Evolutionary conservation across 768 basidiomycete genomes (phyloP), one percentile per base, ranked within the genome.

Genomic region (Boletellus sp.): DNA sequence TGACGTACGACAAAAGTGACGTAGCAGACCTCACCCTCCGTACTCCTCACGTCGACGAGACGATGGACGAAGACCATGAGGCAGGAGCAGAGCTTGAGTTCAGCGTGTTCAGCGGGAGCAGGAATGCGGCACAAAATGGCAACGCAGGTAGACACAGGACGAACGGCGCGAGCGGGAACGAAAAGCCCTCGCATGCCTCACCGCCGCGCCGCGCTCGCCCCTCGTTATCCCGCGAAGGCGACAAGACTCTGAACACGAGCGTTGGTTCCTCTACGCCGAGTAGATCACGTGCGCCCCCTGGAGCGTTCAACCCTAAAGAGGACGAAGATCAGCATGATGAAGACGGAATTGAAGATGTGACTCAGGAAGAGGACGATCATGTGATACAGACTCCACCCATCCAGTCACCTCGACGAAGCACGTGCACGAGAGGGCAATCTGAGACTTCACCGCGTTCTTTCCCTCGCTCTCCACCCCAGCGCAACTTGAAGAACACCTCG

Each of bases 261-360:
- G 57, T 44, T 26, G 50, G 31, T 19, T 53, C 58, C 7, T 58
- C 38, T 35, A 55, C 35, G 1, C 39, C 35, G 1, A 42, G 34
- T 48, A 62, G 9, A 52, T 47, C 50, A 68, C 73, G 64, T 40
- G 65, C 66, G 33, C 72, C 70, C 6, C 78, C 78, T 10, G 78
- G 77, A 0, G 77, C 77, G 31, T 80, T 80, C 54, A 62, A 64
- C 8, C 61, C 61, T 2, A 74, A 74, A 2, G 75, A 75, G 10
- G 77, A 76, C 6, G 65, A 66, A 1, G 52, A 46, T 13, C 28
- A 6, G 38, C 40, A 28, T 19, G 64, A 50, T 3, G 67, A 47
- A 36, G 34, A 51, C 8, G 53, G 50, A 6, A 28, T 35, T 15
- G 42, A 55, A 20, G 26, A 70, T 7, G 73, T n/a, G n/a, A n/a